Base-by-base conservation (phyloP, 2,329 filamentous ascomycete genomes). In the Aureobasidium musti region DNA sequence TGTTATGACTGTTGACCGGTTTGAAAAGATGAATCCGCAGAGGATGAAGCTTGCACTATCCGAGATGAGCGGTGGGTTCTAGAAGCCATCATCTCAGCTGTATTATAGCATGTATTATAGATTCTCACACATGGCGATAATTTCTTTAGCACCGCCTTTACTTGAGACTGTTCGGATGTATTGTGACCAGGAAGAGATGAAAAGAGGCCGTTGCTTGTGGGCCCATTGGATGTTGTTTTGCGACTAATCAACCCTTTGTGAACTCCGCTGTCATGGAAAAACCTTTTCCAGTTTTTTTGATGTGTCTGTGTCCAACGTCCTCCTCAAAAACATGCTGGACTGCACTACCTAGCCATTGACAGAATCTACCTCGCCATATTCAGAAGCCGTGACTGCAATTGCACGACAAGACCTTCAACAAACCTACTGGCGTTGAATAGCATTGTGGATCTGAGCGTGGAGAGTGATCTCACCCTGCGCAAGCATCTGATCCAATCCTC, bases 1-100 rank as follows among this genome's bases (percentile, higher is more conserved):
- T 75, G 86, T 91, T 5, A 91, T 91, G 89, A 85, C 80, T 69
- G 86, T 91, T 56, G 88, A 91, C 79, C 83, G 83, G 43, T 91
- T 91, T 76, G 88, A 91, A 79, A 83, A 82, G 73, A 86, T 91
- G 81, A 83, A 82, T 47, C 79, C 79, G 47, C 85, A 84, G 73
- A 79, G 88, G 73, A 85, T 87, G 74, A 86, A 82, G 74, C 82
- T 80, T 41, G 82, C 87, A 28, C 70, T 88, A 70, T 71, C 70
- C 28, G 73, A 74, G 71, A 74, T 77, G 74, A 72, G 71, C 53
- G 74, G 74, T 2, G 72, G 72, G 8, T 63, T 50, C 28, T 63
- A 57, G 33, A 14, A 5, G 2, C 21, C 23, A 23, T 13, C 11
- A 19, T 41, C 33, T 28, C 21, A 39, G 45, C 17, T 63, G 45